Conservation (phyloP, 345 rosid genomes). For the Linum trigynum region DNA sequence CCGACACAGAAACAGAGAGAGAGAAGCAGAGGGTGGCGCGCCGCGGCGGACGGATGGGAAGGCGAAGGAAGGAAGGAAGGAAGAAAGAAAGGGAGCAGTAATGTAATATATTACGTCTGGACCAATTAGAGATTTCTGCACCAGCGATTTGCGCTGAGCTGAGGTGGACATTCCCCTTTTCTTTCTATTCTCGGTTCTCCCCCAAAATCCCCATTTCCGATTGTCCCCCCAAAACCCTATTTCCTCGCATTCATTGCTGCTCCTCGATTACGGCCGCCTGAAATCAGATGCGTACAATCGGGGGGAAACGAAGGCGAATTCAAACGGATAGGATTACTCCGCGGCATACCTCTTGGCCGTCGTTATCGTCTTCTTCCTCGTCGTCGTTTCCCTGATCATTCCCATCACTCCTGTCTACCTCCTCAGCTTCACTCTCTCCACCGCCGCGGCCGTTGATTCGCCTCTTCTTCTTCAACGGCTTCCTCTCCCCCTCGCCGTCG, state of each 20-base stretch:
- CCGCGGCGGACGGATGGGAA: constrained; percentile 5
- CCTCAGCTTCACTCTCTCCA: constrained; percentile 25
- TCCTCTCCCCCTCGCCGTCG: constrained; percentile 17
- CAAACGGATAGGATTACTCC: not conserved
- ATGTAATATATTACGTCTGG: constrained; percentile 21
- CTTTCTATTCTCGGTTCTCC: not conserved
- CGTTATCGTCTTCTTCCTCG: constrained; percentile 21
- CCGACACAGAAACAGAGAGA: constrained; percentile 20
- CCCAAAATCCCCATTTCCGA: constrained; percentile 8
- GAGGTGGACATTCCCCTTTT: constrained; percentile 4
- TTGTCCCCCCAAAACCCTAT: not conserved
- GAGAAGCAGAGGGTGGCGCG: constrained; percentile 1
- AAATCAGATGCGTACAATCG: not conserved
- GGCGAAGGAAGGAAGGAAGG: too few relatives aligned
- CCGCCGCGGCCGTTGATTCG: constrained; percentile 21
- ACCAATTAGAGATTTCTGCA: constrained; percentile 13
- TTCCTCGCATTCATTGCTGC: not conserved
- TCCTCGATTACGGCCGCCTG: not conserved
- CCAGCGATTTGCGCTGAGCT: constrained; percentile 19
- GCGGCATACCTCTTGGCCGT: constrained; percentile 17
- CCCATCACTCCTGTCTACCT: constrained; percentile 18
- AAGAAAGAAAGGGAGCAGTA: not conserved
- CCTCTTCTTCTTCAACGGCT: constrained; percentile 30
- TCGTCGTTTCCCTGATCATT: constrained; percentile 31
- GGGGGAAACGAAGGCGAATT: too few relatives aligned